Evolutionary conservation across 2,329 filamentous ascomycete species (phyloP), one percentile per base, ranked within the genome.

Genomic region (Exophiala alcalophila): DNA sequence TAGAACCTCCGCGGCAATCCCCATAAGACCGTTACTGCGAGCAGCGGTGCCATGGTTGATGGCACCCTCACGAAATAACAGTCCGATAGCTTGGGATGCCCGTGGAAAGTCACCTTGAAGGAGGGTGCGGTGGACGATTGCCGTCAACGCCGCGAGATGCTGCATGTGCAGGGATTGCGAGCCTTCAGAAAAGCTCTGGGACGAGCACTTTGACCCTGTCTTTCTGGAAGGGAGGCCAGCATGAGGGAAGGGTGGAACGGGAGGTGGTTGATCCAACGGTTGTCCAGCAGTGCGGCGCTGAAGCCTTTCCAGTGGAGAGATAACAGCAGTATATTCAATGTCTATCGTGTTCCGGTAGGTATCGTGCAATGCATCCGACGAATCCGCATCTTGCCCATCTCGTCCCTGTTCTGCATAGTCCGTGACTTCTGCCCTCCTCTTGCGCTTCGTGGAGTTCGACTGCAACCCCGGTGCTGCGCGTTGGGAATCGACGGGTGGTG

Each of bases 1-100:
- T 42, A 95, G 66, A 14, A 96, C 78, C 65, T 95, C 90, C 2
- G 86, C 87, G 1, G 87, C 89, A 30, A 95, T 75, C 10, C 83
- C 83, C 91, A 90, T 96, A 52, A 84, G 75, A 24, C 79, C 76
- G 57, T 82, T 74, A 14, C 70, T 71, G 26, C 88, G 77, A 33
- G 91, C 63, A 60, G 95, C 87, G 14, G 90, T 70, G 5, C 68
- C 66, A 33, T 65, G 62, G 3, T 79, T 80, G 44, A 66, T 59
- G 16, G 81, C 68, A 35, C 74, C 76, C 32, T 79, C 74, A 34
- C 83, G 77, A 32, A 89, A 61, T 21, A 95, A 72, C 52, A 94
- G 66, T 1, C 80, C 83, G 73, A 87, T 91, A 0, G 86, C 84
- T 47, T 85, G 74, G 35, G 78, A 78, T 0, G 90, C 89, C 27